Base-by-base conservation (phyloP, 345 rosid species). In the Pistacia integerrima region DNA sequence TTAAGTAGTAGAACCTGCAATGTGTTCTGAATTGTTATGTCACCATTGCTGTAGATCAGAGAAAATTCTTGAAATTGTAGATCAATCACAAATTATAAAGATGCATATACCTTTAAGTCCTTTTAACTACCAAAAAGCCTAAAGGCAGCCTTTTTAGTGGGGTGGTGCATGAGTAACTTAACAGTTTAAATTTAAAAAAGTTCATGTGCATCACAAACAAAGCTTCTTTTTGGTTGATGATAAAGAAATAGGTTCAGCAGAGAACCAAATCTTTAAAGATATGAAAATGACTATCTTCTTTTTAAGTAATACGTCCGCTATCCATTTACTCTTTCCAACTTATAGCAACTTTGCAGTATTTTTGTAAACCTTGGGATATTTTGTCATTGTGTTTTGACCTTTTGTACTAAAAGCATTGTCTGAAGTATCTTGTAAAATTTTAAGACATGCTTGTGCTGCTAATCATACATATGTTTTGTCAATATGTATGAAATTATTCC, bases 171-270 rank as follows among this genome's bases (percentile, higher is more conserved):
- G 55, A 20, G 35, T n/a, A 46, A 66, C 16, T 30, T 18, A n/a
- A 66, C 20, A 46, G 8, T 66, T 13, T 30, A 30, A 30, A 30
- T 30, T 1, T 30, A 30, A 30, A 30, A 12, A 67, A 13, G 36
- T 4, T 67, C n/a, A 4, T 20, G 36, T 46, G 18, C 58, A 68
- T 28, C 44, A 68, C 22, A 4, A 28, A n/a, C 14, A 51, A 28
- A 28, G 30, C 20, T n/a, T 68, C 35, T 68, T 68, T 28, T 68
- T 68, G 59, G 59, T 68, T 49, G 72, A 68, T 8, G 14, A 36
- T 3, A 65, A 64, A 41, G 67, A 13, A 63, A 5, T 33, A 8
- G 20, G n/a, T 63, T 63, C 67, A 16, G 67, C 18, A 30, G 66
- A 62, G 62, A 36, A 18, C n/a, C 68, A 17, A 65, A 65, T 65